Base-by-base conservation (phyloP, 306 rosid species). In the Aeschynomene evenia region DNA sequence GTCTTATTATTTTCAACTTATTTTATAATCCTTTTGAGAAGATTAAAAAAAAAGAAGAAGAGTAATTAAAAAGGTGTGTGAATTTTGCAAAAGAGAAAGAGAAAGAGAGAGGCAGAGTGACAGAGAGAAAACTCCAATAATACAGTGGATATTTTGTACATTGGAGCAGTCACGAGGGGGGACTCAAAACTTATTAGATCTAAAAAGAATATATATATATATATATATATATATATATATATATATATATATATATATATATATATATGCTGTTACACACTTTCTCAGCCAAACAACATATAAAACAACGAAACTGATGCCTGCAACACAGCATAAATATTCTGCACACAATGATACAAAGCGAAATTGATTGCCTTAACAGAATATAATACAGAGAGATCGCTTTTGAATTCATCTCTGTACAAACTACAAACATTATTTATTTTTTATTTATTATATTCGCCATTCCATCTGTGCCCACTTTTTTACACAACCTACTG, bases 151-250 rank as follows among this genome's bases (percentile, higher is more conserved):
- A 79, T 55, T 83, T 81, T 68, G 87, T 83, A 84, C 81, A 84
- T 63, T 79, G 79, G 84, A 80, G 79, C 86, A 85, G 91, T 85
- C 97, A 91, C 96, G 93, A 86, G 97, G 70, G 70, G 84, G 36
- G 79, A 78, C 72, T 69, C 66, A n/a, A n/a, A n/a, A n/a, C n/a
- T n/a, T 74, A 68, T 68, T 81, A 85, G 85, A 85, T 86, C 91
- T 80, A 84, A 83, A n/a, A 82, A 79, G 84, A 85, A 87, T 82
- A 77, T 78, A n/a, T n/a, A n/a, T n/a, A n/a, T n/a, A n/a, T n/a
- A n/a, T n/a, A n/a, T n/a, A n/a, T n/a, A n/a, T n/a, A n/a, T n/a
- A n/a, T n/a, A n/a, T n/a, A n/a, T n/a, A 66, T 78, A 79, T 74
- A n/a, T n/a, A n/a, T n/a, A n/a, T n/a, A n/a, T n/a, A n/a, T n/a